Conservation (phyloP, 2,329 filamentous ascomycete genomes). For the Macrophomina phaseolina region DNA sequence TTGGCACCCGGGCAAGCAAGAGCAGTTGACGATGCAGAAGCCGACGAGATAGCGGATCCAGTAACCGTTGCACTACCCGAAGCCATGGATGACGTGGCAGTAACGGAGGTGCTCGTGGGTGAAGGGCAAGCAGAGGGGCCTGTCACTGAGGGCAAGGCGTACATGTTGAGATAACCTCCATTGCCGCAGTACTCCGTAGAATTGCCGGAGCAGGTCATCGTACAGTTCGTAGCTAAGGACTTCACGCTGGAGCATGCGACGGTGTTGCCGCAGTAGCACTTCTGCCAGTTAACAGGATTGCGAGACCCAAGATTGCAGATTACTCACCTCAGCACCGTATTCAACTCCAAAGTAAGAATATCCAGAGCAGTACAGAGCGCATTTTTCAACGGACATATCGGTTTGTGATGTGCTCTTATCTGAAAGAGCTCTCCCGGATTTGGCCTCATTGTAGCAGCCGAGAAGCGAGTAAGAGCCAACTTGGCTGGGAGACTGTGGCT, state of each 20-base stretch:
- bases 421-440: slow-evolving; percentile 35
- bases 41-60: background rate
- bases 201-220: slow-evolving; percentile 37
- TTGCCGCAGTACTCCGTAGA: slow-evolving; percentile 38
- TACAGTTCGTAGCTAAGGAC: slow-evolving; percentile 33
- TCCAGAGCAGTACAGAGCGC: slow-evolving; percentile 42
- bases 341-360: slow-evolving; percentile 49
- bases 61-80: background rate
- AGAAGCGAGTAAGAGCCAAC: slow-evolving; percentile 35
- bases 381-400: slow-evolving; percentile 49
- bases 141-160: slow-evolving; percentile 28
- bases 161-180: slow-evolving; percentile 36
- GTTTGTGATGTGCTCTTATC: slow-evolving; percentile 34
- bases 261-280: slow-evolving; percentile 37
- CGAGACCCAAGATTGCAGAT: background rate
- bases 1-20: slow-evolving; percentile 17
- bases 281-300: background rate
- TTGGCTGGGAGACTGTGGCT: slow-evolving; percentile 36
- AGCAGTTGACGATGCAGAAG: background rate
- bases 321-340: slow-evolving; percentile 38
- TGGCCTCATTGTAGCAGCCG: slow-evolving; percentile 42
- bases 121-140: slow-evolving; percentile 5
- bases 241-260: slow-evolving; percentile 31
- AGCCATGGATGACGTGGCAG: background rate
- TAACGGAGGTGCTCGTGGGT: background rate